phyloP scores from a whole-genome alignment of 305 asterid genomes.

The Plantago rigida region DNA sequence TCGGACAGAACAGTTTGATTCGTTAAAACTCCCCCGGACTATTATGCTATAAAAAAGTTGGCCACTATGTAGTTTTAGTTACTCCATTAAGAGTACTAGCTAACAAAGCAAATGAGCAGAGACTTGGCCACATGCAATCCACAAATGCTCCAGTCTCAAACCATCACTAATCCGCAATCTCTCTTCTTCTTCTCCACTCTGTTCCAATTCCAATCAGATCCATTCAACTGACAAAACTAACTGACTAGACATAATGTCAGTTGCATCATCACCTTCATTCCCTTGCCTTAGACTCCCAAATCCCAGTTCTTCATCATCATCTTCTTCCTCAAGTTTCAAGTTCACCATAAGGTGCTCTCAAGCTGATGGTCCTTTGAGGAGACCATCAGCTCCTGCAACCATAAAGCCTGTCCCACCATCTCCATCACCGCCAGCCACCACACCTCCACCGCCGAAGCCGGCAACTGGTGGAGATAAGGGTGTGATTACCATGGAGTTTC shows the following conservation, averaged over 20 bases:
- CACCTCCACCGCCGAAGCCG: conserved; percentile 39
- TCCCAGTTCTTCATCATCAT: conserved; percentile 29
- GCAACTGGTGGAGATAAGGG: conserved; percentile 33
- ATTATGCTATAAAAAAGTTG: too few species aligned
- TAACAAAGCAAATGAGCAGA: conserved; percentile 9
- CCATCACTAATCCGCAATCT: conserved; percentile 38
- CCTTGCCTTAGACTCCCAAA: conserved; percentile 55
- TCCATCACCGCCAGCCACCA: conserved; percentile 44
- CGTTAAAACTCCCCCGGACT: too few species aligned
- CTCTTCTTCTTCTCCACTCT: conserved; percentile 21
- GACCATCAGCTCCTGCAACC: conserved; percentile 67
- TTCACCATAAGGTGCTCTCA: conserved; percentile 57
- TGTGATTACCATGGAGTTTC: conserved; percentile 69
- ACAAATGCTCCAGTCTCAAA: conserved; percentile 31
- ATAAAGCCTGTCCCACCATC: conserved; percentile 60
- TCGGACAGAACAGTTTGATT: too few species aligned
- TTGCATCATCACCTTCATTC: conserved; percentile 71
- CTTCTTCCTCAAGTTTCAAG: conserved; percentile 40
- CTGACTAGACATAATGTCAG: conserved; percentile 46
- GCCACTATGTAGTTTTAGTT: too few species aligned
- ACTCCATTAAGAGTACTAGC: too few species aligned
- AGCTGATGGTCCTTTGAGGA: conserved; percentile 78
- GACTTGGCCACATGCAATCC: conserved; percentile 52
- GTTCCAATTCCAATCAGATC: conserved; percentile 1
- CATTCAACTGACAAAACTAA: not conserved